These are phyloP conservation scores for Rostrohypoxylon terebratum DNA, from an alignment of 495 filamentous ascomycete genomes.

Conservation along the genomic window DNA sequence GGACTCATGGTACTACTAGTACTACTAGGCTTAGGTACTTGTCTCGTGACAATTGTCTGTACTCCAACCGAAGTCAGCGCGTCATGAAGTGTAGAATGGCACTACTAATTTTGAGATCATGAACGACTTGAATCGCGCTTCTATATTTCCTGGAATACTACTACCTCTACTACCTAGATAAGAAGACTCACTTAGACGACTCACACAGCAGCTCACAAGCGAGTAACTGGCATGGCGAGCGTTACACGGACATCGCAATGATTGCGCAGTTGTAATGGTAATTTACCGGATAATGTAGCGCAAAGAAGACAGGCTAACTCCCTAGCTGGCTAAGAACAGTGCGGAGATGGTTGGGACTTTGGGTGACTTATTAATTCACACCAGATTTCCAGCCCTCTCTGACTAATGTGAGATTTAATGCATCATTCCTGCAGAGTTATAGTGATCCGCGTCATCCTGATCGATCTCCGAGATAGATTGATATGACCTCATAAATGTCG, in stretches of 20 bases:
- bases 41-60: slow-evolving; percentile 38
- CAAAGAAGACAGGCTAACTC: slow-evolving; percentile 5
- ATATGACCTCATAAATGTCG: slow-evolving; percentile 21
- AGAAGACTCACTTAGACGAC: neutral
- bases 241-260: slow-evolving; percentile 10
- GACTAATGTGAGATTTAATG: slow-evolving; percentile 22
- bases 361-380: slow-evolving; percentile 18
- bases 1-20: no score
- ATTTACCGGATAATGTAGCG: slow-evolving; percentile 32
- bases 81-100: slow-evolving; percentile 4
- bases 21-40: neutral
- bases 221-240: slow-evolving; percentile 5
- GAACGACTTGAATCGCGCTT: neutral
- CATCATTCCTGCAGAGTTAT: slow-evolving; percentile 18
- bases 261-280: slow-evolving; percentile 21
- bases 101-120: neutral
- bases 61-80: slow-evolving; percentile 22
- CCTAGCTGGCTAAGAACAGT: neutral
- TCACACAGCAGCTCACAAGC: neutral
- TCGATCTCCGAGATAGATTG: slow-evolving; percentile 16
- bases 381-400: slow-evolving; percentile 26
- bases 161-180: no score
- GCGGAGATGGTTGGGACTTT: slow-evolving; percentile 19
- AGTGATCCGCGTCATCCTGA: slow-evolving; percentile 15
- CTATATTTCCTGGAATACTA: neutral